A percentile compares a stretch with the other conserved stretches of the same genome.
These are phyloP conservation scores for Aureobasidium namibiae DNA, from an alignment of 2,329 filamentous ascomycete species.

Conservation along the genomic window DNA sequence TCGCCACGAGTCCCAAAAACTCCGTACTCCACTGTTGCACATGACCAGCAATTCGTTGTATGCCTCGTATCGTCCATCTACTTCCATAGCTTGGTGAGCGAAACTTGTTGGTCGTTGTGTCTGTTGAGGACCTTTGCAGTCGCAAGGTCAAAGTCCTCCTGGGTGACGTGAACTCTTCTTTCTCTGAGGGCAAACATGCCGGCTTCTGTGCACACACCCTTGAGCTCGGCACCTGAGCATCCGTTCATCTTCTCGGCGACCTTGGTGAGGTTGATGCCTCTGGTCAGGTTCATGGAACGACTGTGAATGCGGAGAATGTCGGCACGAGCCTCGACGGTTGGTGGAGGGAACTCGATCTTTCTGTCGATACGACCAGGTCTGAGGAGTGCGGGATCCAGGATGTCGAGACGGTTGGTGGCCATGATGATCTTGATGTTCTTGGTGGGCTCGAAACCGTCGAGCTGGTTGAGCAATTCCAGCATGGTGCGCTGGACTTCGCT, in stretches of 20 bases:
- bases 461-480: slow-evolving; percentile 95
- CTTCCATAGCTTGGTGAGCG: slow-evolving; percentile 80
- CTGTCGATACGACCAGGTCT: slow-evolving; percentile 96
- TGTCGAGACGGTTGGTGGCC: slow-evolving; percentile 97
- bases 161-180: slow-evolving; percentile 92
- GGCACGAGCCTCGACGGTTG: slow-evolving; percentile 89
- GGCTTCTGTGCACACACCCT: slow-evolving; percentile 97
- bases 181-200: slow-evolving; percentile 97
- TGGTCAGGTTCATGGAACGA: slow-evolving; percentile 95
- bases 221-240: slow-evolving; percentile 92
- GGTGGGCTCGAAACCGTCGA: slow-evolving; percentile 96
- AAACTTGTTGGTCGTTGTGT: slow-evolving; percentile 96
- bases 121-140: slow-evolving; percentile 99
- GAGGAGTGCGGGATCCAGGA: slow-evolving; percentile 87
- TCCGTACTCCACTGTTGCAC: slow-evolving; percentile 2
- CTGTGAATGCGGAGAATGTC: slow-evolving; percentile 98
- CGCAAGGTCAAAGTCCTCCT: slow-evolving; percentile 97
- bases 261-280: slow-evolving; percentile 95
- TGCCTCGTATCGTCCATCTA: slow-evolving; percentile 27
- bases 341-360: slow-evolving; percentile 98
- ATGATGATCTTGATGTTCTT: slow-evolving; percentile 99
- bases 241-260: slow-evolving; percentile 99
- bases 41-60: not conserved
- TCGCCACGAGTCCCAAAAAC: slow-evolving; percentile 3
- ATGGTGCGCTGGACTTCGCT: slow-evolving; percentile 98